A percentile compares a stretch with the other conserved stretches of the same genome.
phyloP scores from a whole-genome alignment of 768 basidiomycete genomes.

The Suillus sp. region DNA sequence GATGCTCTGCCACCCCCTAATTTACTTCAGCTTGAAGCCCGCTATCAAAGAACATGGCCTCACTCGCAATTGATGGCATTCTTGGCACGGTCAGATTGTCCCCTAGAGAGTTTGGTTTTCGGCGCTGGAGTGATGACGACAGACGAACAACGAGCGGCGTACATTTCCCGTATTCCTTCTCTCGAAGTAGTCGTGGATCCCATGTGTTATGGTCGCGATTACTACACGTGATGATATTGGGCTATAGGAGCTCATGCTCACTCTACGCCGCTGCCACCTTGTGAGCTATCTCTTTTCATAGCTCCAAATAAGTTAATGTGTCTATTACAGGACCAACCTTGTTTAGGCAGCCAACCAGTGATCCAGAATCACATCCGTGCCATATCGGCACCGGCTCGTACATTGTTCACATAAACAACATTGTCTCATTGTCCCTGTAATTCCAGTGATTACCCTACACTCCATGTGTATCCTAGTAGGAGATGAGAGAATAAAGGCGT shows the following conservation, averaged over 20 bases:
- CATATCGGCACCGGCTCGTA: not conserved
- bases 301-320: not conserved
- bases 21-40: constrained; percentile 16
- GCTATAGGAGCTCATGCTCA: not conserved
- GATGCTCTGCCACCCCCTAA: not conserved
- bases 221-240: not conserved
- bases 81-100: constrained; percentile 24
- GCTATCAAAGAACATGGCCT: constrained; percentile 16
- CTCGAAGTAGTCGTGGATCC: constrained; percentile 13
- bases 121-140: constrained; percentile 19
- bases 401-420: not conserved
- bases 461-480: not conserved
- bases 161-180: constrained; percentile 21
- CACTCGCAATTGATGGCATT: constrained; percentile 21
- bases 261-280: not conserved
- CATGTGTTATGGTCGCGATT: not conserved
- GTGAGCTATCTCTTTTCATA: not conserved
- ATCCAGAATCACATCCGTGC: not conserved
- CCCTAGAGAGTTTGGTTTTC: constrained; percentile 22
- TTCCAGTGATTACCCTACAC: not conserved
- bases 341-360: not conserved
- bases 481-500: not conserved
- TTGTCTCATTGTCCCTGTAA: not conserved
- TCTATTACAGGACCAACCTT: not conserved
- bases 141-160: constrained; percentile 19